Evolutionary conservation across 352 stramenopile genomes (phyloP), one percentile per base, ranked within the genome.

Genomic region (Albugo laibachii): DNA sequence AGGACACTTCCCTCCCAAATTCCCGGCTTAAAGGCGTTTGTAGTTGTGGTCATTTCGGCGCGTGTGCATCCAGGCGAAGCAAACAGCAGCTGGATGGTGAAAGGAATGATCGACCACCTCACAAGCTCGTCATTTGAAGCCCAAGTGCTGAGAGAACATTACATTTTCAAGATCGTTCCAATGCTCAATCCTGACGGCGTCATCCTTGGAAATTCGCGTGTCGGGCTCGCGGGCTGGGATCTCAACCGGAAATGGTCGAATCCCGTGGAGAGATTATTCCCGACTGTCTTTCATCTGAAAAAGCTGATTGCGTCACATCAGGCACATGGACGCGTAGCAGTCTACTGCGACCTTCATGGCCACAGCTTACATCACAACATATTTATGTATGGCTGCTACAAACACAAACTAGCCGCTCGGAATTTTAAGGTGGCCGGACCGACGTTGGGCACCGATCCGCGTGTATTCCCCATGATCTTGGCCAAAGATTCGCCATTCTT

Each of bases 101-200:
- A 80, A 2, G 89, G 89, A 1, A 57, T 85, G 13, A 66, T 97
- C 13, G 83, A 97, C 40, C 96, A 94, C 27, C 52, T 97, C 5
- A 58, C 87, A 0, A 68, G 79, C 11, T 61, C 75, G 20, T 72
- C 56, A 4, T 54, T 63, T 10, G 44, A 60, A 0, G 89, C 89
- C 3, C 51, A 63, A 3, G 47, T 81, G 5, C 61, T 97, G 21
- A 73, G 89, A 11, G 58, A 66, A 12, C 62, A 91, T n/a, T 95
- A 93, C 53, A 58, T 96, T 4, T 95, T 97, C 52, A 72, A 86
- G 24, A 65, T 97, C 36, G 69, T 97, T 1, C 89, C 89, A 1
- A 92, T 97, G 53, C 65, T 97, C 10, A 97, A 97, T 44, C 89
- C 89, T 0, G 89, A 97, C 47, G 89, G 89, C 12, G 89, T 97